A percentile compares a stretch with the other conserved stretches of the same genome.
These are phyloP conservation scores for Dothideomycetes sp. DNA, from an alignment of 2,329 filamentous ascomycete genomes.

Conservation along the genomic window DNA sequence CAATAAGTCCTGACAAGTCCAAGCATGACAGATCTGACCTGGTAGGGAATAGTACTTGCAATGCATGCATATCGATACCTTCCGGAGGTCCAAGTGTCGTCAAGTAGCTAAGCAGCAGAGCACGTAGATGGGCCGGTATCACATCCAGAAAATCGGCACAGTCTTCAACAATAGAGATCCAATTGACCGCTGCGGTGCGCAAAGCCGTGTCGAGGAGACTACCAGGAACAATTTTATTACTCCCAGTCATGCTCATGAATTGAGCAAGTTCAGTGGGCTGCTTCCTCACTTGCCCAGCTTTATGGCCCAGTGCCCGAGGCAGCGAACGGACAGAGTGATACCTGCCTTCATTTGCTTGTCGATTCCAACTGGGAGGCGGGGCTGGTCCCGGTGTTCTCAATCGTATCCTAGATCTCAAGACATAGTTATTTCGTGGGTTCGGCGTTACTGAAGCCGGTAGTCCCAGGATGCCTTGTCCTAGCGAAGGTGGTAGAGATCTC, in stretches of 20 bases:
- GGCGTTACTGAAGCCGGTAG: slow-evolving; percentile 38
- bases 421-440: slow-evolving; percentile 30
- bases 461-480: slow-evolving; percentile 34
- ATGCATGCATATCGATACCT: slow-evolving; percentile 33
- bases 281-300: slow-evolving; percentile 18
- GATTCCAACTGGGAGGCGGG: slow-evolving; percentile 36
- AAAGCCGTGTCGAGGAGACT: slow-evolving; percentile 44
- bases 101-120: slow-evolving; percentile 48
- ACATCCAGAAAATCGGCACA: slow-evolving; percentile 46
- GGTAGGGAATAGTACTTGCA: slow-evolving; percentile 44
- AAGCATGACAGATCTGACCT: slow-evolving; percentile 40
- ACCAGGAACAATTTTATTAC: slow-evolving; percentile 15
- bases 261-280: slow-evolving; percentile 20
- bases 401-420: slow-evolving; percentile 24
- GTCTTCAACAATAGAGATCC: slow-evolving; percentile 48
- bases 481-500: slow-evolving; percentile 35
- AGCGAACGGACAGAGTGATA: not conserved
- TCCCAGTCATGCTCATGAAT: slow-evolving; percentile 20
- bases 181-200: slow-evolving; percentile 46
- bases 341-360: slow-evolving; percentile 1
- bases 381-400: slow-evolving; percentile 35
- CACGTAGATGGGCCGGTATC: slow-evolving; percentile 43
- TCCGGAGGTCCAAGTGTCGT: slow-evolving; percentile 39
- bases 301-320: slow-evolving; percentile 9
- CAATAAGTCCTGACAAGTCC: slow-evolving; percentile 45